Percentiles rank a stretch among this genome's conserved stretches.
These are phyloP conservation scores for Sporothrix curviconia DNA, from an alignment of 2,329 filamentous ascomycete genomes.

Conservation along the genomic window DNA sequence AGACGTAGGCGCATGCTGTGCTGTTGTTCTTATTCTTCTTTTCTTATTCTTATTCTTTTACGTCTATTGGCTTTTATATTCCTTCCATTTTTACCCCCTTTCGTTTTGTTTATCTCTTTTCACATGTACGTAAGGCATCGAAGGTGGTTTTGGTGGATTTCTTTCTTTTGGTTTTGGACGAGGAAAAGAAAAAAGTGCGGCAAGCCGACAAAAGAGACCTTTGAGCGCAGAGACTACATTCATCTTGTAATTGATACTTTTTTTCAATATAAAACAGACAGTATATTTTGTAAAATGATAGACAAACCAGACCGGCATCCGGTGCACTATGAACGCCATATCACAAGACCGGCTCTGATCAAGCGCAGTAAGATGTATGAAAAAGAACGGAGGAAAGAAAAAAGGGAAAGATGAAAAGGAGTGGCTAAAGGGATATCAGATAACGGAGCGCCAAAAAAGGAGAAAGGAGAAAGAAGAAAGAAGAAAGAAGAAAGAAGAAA, in stretches of 20 bases:
- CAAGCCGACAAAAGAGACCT: too few relatives aligned
- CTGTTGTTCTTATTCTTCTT: not conserved
- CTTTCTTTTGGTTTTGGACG: not conserved
- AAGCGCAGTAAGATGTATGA: too few relatives aligned
- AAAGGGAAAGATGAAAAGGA: too few relatives aligned
- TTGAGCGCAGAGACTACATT: too few relatives aligned
- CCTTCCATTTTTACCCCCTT: not conserved
- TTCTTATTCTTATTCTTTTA: not conserved
- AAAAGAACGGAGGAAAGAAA: not conserved
- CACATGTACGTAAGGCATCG: not conserved
- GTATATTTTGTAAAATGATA: too few relatives aligned
- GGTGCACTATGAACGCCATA: too few relatives aligned
- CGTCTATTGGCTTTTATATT: too few relatives aligned
- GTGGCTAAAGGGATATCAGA: not conserved
- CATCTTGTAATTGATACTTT: too few relatives aligned
- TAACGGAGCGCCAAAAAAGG: not conserved
- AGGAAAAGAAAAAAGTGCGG: not conserved
- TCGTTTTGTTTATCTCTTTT: not conserved
- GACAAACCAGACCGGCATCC: too few relatives aligned
- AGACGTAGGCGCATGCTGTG: constrained; percentile 23
- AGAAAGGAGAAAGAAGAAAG: not conserved
- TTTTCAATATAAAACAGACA: too few relatives aligned
- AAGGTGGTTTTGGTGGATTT: not conserved
- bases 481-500: not conserved
- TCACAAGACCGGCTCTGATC: not conserved